Evolutionary conservation across 176 grass and related monocot species (phyloP), one percentile per base, ranked within the genome.

Genomic region (Lolium perenne): DNA sequence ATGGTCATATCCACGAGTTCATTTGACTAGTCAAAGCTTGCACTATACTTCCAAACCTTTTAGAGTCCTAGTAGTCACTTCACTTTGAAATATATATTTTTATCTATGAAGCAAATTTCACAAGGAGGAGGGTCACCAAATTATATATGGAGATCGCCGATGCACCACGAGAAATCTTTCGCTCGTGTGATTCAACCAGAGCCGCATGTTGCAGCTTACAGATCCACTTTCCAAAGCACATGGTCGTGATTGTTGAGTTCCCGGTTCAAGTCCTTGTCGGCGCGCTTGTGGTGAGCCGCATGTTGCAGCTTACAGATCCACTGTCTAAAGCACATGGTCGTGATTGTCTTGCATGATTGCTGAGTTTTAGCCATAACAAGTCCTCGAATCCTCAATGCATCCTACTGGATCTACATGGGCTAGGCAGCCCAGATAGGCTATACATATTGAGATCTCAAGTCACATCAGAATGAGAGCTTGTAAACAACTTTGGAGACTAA

Each of bases 261-360:
- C 54, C 54, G 54, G 54, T 56, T 56, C 51, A 56, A 56, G 17
- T 56, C 17, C 54, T 56, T 20, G 54, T 56, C 54, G 54, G 54
- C 54, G 54, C 17, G 54, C 54, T 20, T 56, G 2, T 56, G 54
- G 17, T 56, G 32, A 29, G 12, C n/a, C 21, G 22, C 58, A 23
- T 61, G 21, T 11, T 61, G 21, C 18, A 17, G n/a, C 60, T 26
- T 63, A 26, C 60, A 26, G 60, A 12, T 62, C 60, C 23, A 63
- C 60, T 62, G 11, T 10, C 60, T 11, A 63, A 26, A 63, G 22
- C 60, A 63, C 60, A 63, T 63, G 60, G 10, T 26, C 1, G 60
- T 63, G 60, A 63, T 63, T 63, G 10, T 62, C 59, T 62, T 62
- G 10, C 70, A 47, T 73, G 70, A 73, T 48, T 73, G n/a, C 70